Evolutionary conservation across 768 basidiomycete genomes (phyloP), one percentile per base, ranked within the genome.

Genomic region (Mycena metata): DNA sequence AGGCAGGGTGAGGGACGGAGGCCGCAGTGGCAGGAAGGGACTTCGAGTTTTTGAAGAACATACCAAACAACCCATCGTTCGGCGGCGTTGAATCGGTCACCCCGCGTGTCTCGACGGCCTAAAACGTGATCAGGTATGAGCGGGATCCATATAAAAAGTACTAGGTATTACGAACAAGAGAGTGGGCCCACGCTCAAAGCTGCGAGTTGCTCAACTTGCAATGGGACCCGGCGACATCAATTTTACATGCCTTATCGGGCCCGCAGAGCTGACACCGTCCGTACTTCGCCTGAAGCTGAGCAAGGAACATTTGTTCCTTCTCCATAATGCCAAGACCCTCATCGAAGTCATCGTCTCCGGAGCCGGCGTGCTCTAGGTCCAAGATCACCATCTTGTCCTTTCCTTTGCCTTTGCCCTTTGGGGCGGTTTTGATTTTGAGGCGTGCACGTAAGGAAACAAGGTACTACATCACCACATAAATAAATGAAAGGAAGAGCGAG

Each of bases 171-270:
- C n/a, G n/a, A n/a, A 62, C 67, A 2, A 64, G 26, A 8, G 35
- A 13, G 3, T 2, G 11, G 5, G 54, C 30, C 68, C 68, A 69
- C 0, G 21, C 51, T 11, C 54, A 13, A 26, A 58, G 35, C 49
- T 50, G 47, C 6, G 33, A 17, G 56, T 49, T 50, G 7, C n/a
- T 35, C 11, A 69, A 23, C 21, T 21, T 17, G 6, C 5, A 13
- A 33, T 69, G 68, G 19, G 12, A 24, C 1, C 57, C 57, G 7
- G 7, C 11, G n/a, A 35, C 5, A 15, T 46, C 55, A 30, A 69
- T 59, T 46, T 69, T 69, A 55, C 67, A 69, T 4, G 21, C 35
- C 41, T 64, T 64, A 2, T 23, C 16, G 7, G 67, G 67, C 3
- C 61, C 61, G 33, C 67, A 69, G 7, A 56, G 24, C 39, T 64